phyloP scores from a whole-genome alignment of 257 asterid genomes.

The Solanum chilense region DNA sequence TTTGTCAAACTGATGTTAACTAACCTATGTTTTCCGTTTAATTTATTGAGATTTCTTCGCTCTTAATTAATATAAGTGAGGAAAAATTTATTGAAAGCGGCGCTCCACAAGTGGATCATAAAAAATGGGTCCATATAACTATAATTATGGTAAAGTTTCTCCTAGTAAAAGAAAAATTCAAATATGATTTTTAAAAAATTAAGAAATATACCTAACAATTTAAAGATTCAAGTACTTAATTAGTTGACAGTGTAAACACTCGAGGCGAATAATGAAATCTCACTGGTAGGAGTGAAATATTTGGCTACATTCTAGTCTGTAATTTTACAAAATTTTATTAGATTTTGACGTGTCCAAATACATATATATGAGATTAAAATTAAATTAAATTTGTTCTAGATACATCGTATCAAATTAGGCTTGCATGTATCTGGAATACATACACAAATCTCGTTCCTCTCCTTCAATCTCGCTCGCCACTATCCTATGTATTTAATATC shows the following conservation, averaged over 20 bases:
- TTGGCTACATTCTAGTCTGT: fast-evolving
- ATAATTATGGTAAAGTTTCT: background rate
- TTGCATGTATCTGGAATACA: background rate
- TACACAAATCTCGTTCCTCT: background rate
- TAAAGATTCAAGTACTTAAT: background rate
- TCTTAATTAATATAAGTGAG: background rate
- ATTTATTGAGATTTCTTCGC: background rate
- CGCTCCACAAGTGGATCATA: background rate
- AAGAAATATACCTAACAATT: background rate
- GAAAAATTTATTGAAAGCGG: background rate
- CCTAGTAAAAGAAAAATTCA: background rate
- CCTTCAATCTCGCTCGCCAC: background rate
- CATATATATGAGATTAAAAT: background rate
- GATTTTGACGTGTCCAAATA: too few relatives aligned
- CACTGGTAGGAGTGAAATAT: background rate
- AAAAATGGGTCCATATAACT: background rate
- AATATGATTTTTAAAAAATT: background rate
- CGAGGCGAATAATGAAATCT: background rate
- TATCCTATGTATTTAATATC: background rate
- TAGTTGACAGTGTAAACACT: background rate
- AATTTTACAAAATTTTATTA: fast-evolving
- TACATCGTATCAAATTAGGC: fast-evolving
- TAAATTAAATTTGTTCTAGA: too few relatives aligned
- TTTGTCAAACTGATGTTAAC: background rate
- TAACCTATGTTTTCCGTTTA: fast-evolving